A percentile compares a stretch with the other conserved stretches of the same genome.
phyloP scores from a whole-genome alignment of 352 stramenopile species.

The Pythium aristosporum region DNA sequence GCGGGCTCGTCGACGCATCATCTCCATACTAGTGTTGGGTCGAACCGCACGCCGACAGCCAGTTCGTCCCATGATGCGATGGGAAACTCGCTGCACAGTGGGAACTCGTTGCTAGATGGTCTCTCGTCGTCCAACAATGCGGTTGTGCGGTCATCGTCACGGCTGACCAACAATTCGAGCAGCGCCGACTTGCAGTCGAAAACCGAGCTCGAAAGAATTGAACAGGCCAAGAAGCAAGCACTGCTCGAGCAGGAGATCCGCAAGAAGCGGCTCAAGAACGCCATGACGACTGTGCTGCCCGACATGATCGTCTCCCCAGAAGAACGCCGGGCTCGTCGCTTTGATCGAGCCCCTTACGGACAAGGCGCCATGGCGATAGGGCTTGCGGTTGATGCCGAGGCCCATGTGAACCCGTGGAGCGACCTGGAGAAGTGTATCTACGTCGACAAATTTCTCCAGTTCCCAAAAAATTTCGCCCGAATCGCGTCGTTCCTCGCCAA shows the following conservation, averaged over 20 bases:
- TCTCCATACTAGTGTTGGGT: background rate
- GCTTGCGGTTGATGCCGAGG: constrained; percentile 56
- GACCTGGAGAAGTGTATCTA: constrained; percentile 99
- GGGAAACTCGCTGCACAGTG: background rate
- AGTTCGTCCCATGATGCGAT: background rate
- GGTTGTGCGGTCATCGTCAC: constrained; percentile 74
- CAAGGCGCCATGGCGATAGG: constrained; percentile 72
- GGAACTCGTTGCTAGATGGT: constrained; percentile 1
- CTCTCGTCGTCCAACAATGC: constrained; percentile 29
- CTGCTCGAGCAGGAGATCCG: constrained; percentile 78
- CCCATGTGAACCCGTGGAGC: constrained; percentile 95
- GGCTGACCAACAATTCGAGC: constrained; percentile 85
- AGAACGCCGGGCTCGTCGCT: constrained; percentile 52
- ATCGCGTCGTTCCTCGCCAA: constrained; percentile 94
- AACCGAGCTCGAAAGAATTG: constrained; percentile 80
- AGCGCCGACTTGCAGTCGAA: constrained; percentile 60
- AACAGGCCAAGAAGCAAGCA: constrained; percentile 73
- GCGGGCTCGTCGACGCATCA: constrained; percentile 11
- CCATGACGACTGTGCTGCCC: constrained; percentile 76
- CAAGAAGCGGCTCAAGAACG: constrained; percentile 83
- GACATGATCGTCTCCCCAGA: constrained; percentile 77
- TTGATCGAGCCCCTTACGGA: constrained; percentile 48
- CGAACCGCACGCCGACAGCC: background rate
- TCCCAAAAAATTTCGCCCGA: constrained; percentile 98
- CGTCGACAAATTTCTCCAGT: constrained; percentile 98